Percentiles rank a stretch among this genome's conserved stretches.
phyloP scores from a whole-genome alignment of 768 basidiomycete species.

The Cystofilobasidium macerans region DNA sequence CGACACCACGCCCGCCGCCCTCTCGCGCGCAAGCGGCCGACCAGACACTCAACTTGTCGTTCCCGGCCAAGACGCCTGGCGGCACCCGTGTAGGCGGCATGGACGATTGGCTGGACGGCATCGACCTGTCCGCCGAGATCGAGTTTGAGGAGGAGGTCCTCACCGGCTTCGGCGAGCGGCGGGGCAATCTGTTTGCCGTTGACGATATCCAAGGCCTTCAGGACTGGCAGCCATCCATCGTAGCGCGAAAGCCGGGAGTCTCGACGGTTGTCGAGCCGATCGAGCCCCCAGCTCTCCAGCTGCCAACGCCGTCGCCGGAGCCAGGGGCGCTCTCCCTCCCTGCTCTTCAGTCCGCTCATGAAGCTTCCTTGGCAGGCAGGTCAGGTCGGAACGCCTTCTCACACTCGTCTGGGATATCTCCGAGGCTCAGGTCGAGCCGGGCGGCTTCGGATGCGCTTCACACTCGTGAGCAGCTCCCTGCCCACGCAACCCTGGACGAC shows the following conservation, averaged over 20 bases:
- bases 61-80: slow-evolving; percentile 3
- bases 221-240: no score
- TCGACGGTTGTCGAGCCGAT: neutral
- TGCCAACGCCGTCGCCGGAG: neutral
- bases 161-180: neutral
- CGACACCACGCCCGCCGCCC: neutral
- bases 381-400: no score
- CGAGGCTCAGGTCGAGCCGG: no score
- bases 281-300: neutral
- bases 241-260: neutral
- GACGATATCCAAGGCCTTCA: neutral
- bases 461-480: no score
- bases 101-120: neutral
- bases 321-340: neutral
- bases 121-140: neutral
- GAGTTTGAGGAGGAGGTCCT: neutral
- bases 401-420: no score
- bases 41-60: neutral
- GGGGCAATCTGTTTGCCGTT: neutral
- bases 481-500: no score
- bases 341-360: no score
- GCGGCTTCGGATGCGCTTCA: no score
- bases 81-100: neutral
- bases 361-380: no score
- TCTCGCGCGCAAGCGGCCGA: neutral